phyloP scores from a whole-genome alignment of 2,329 filamentous ascomycete species.

The Sporothrix schenckii region DNA sequence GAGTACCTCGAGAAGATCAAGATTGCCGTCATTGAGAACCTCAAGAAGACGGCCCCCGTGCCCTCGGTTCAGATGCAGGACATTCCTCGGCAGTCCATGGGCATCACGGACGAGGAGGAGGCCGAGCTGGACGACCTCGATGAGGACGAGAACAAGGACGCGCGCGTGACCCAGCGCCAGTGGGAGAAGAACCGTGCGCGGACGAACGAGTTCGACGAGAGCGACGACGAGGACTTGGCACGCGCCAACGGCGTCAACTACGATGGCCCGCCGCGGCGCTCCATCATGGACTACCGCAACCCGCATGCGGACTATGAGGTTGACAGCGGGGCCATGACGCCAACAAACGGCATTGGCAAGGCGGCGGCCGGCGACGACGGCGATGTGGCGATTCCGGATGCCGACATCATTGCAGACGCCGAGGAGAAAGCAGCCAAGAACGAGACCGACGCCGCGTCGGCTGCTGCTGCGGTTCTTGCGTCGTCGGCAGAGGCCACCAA shows the following conservation, averaged over 20 bases:
- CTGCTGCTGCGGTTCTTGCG: not conserved
- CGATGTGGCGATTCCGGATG: not conserved
- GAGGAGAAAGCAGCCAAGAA: not conserved
- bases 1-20: conserved; percentile 83
- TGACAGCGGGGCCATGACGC: conserved; percentile 34
- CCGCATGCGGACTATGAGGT: conserved; percentile 49
- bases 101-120: conserved; percentile 68
- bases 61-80: conserved; percentile 93
- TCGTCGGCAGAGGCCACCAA: conserved; percentile 23
- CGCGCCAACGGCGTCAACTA: conserved; percentile 67
- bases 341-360: conserved; percentile 17
- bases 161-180: conserved; percentile 75
- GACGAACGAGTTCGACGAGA: conserved; percentile 81
- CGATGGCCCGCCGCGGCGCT: conserved; percentile 51
- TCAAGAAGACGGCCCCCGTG: conserved; percentile 80
- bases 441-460: not conserved
- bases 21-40: conserved; percentile 78
- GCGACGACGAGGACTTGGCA: conserved; percentile 83
- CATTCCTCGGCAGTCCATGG: conserved; percentile 63
- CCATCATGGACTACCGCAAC: conserved; percentile 58
- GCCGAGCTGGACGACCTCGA: conserved; percentile 70
- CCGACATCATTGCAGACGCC: conserved; percentile 1
- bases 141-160: conserved; percentile 83
- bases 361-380: conserved; percentile 1
- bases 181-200: conserved; percentile 79